These are phyloP conservation scores for Nephelium lappaceum DNA, from an alignment of 345 rosid genomes.

Conservation along the genomic window DNA sequence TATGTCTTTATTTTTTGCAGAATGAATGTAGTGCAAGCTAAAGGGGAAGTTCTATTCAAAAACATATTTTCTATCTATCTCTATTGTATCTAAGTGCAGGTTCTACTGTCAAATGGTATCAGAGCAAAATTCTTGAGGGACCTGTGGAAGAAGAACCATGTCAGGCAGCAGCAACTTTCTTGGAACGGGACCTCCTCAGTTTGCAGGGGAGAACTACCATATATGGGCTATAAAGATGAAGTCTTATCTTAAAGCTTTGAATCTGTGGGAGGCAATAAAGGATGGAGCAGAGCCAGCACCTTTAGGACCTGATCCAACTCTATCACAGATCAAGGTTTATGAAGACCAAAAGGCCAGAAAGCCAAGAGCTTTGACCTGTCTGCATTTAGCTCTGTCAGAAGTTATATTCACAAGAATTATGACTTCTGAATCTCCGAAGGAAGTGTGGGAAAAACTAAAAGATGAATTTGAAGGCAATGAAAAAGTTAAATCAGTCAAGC, in stretches of 20 bases:
- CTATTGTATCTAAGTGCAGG: too few species aligned
- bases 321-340: not conserved
- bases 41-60: too few species aligned
- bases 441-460: not conserved
- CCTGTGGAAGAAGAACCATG: too few species aligned
- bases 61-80: too few species aligned
- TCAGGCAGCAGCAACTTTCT: too few species aligned
- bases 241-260: not conserved
- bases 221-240: slow-evolving; percentile 7
- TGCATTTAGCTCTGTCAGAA: not conserved
- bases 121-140: too few species aligned
- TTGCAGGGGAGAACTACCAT: not conserved
- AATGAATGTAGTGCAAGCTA: too few species aligned
- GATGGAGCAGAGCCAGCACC: not conserved
- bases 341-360: not conserved
- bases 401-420: not conserved
- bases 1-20: too few species aligned
- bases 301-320: not conserved
- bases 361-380: not conserved
- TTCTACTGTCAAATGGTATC: too few species aligned
- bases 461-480: not conserved
- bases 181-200: not conserved
- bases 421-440: not conserved
- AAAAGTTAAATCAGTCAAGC: not conserved
- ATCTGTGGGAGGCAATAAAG: slow-evolving; percentile 13